Evolutionary conservation across 1,284 basidiomycete genomes (phyloP).

Genomic region (Microbotryum intermedium): DNA sequence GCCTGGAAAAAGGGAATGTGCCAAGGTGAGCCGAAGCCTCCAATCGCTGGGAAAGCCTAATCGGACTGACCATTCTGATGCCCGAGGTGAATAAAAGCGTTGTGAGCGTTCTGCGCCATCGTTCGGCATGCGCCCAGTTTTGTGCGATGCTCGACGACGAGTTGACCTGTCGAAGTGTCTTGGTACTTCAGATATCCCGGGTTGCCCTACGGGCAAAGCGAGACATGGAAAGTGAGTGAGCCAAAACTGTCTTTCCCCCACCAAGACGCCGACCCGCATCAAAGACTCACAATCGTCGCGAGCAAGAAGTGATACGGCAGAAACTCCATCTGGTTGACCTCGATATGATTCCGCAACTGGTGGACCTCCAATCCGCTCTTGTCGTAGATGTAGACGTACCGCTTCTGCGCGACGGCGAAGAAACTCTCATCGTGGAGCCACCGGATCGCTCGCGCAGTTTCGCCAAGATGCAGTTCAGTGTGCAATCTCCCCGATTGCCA

Average conservation of each 20-base stretch:
- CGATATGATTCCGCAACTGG: constrained; percentile 67
- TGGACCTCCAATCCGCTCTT: constrained; percentile 89
- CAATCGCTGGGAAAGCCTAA: not conserved
- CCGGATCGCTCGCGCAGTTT: constrained; percentile 83
- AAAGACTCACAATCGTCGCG: constrained; percentile 61
- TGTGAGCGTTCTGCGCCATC: constrained; percentile 86
- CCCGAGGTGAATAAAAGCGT: constrained; percentile 86
- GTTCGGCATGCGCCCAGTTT: constrained; percentile 75
- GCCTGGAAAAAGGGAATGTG: constrained; percentile 40
- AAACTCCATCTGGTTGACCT: constrained; percentile 84
- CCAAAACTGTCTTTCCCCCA: not conserved
- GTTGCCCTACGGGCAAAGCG: constrained; percentile 53
- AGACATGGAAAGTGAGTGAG: not conserved
- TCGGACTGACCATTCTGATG: constrained; percentile 59
- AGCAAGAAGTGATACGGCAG: constrained; percentile 94
- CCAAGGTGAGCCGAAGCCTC: not conserved
- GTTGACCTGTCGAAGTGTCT: constrained; percentile 85
- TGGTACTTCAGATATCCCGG: constrained; percentile 90
- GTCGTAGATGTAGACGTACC: constrained; percentile 95
- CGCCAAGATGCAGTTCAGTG: constrained; percentile 78
- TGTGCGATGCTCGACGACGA: constrained; percentile 82
- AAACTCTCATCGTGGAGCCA: constrained; percentile 89
- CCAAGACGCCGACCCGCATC: not conserved
- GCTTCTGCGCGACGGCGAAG: constrained; percentile 92
- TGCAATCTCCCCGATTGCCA: constrained; percentile 83